Conservation (phyloP, 2,329 filamentous ascomycete genomes). For the Aspergillus proliferans region DNA sequence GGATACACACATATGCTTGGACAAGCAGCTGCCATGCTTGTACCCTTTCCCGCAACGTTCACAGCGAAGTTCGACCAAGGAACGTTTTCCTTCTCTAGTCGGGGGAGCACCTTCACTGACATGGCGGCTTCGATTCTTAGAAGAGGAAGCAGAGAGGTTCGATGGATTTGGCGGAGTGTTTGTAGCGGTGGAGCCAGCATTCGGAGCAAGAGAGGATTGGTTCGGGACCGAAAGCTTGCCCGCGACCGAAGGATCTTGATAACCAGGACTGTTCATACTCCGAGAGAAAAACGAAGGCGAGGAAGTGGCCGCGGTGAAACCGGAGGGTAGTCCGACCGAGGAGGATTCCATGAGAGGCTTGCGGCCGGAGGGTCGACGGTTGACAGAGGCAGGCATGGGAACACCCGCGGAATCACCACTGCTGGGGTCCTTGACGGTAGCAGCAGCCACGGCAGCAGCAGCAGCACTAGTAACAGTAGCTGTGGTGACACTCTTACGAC, state of each 20-base stretch:
- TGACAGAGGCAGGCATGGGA: conserved; percentile 45
- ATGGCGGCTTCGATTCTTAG: conserved; percentile 52
- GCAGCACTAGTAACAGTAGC: conserved; percentile 66
- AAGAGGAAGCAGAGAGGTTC: conserved; percentile 35
- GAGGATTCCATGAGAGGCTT: conserved; percentile 59
- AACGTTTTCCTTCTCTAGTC: conserved; percentile 71
- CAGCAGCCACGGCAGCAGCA: conserved; percentile 51
- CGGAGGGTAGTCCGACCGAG: conserved; percentile 38
- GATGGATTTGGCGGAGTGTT: conserved; percentile 30
- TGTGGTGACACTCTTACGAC: conserved; percentile 86
- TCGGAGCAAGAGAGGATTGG: conserved; percentile 27
- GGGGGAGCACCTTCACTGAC: conserved; percentile 83
- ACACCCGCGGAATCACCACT: conserved; percentile 54
- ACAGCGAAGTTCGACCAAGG: conserved; percentile 82
- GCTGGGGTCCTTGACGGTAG: conserved; percentile 59
- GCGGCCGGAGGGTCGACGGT: conserved; percentile 48
- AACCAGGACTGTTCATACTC: conserved; percentile 29
- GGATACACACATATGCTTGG: conserved; percentile 95
- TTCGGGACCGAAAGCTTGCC: conserved; percentile 24
- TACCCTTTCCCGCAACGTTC: conserved; percentile 99
- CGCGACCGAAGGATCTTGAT: conserved; percentile 25
- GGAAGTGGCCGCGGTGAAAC: conserved; percentile 20
- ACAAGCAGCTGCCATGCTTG: conserved; percentile 99
- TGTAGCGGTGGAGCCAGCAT: conserved; percentile 12
- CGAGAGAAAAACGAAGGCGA: conserved; percentile 36